Base-by-base conservation (phyloP, 106 monocot species). In the Dactylorhiza incarnata region DNA sequence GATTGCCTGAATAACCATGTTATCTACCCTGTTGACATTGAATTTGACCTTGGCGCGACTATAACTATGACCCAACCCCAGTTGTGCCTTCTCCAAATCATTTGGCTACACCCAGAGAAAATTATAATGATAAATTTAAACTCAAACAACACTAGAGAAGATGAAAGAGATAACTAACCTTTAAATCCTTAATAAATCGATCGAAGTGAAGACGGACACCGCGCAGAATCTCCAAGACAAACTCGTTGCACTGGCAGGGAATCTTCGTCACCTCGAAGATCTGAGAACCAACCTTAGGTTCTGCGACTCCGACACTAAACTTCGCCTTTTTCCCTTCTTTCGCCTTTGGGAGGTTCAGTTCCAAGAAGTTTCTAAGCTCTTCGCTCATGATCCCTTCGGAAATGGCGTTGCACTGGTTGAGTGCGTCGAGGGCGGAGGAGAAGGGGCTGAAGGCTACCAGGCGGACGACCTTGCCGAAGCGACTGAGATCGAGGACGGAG, bases 1-100 rank as follows among this genome's bases (percentile, higher is more conserved):
- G 59, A 93, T 97, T 13, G 96, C 93, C 74, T 97, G 96, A 78
- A 97, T 97, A 13, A 97, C 93, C 96, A 97, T 97, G 78, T 97
- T 97, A 85, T 97, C 96, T 2, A 97, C 96, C 23, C 96, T 78
- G 63, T 97, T 97, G 65, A 96, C 89, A 89, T 97, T 97, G 73
- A 97, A 97, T 73, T 97, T 97, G 23, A 93, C 96, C 79, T 97
- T 97, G 15, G 93, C 96, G 13, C 95, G 73, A 72, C 95, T 95
- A 75, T 92, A 95, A 85, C 95, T 92, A 53, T 95, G 95, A 19
- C 87, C 94, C 73, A 97, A 78, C 22, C 97, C 97, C 22, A 91
- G 80, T 76, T 93, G 89, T 15, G 97, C 91, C 82, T 89, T 88
- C 54, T 89, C 93, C 84, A 89, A 82, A 58, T 97, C 93, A 19